These are phyloP conservation scores for Chlamydomonas asymmetrica DNA, from an alignment of 139 green algal species.

Conservation along the genomic window DNA sequence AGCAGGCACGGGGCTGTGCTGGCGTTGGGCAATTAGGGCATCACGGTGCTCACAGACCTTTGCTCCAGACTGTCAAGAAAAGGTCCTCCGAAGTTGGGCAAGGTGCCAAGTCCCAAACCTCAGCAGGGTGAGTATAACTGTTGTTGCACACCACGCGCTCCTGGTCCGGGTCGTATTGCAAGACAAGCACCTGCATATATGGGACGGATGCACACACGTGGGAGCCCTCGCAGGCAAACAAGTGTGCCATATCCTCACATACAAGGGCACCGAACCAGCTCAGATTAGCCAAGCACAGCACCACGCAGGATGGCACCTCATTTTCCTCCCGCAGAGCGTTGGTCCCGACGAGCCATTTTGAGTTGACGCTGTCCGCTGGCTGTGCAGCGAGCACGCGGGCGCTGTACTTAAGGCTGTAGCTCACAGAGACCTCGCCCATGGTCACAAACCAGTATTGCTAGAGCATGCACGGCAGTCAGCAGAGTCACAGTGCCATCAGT, in stretches of 20 bases:
- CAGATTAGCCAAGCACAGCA: too few species aligned
- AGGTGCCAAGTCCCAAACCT: slow-evolving; percentile 73
- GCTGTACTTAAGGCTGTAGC: slow-evolving; percentile 31
- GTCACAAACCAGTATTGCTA: too few species aligned
- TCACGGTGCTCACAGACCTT: slow-evolving; percentile 43
- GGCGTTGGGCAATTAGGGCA: neutral
- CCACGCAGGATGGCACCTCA: slow-evolving; percentile 55
- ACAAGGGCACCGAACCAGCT: too few species aligned
- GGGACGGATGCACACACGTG: neutral
- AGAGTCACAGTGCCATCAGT: too few species aligned
- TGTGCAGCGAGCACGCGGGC: slow-evolving; percentile 50
- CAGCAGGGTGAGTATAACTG: slow-evolving; percentile 50
- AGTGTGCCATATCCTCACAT: too few species aligned
- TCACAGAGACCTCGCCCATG: slow-evolving; percentile 8
- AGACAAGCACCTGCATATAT: slow-evolving; percentile 53
- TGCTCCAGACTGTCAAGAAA: slow-evolving; percentile 65
- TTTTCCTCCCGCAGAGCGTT: slow-evolving; percentile 75
- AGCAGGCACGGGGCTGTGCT: neutral
- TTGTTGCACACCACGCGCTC: slow-evolving; percentile 47
- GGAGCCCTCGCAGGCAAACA: too few species aligned
- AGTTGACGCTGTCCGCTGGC: slow-evolving; percentile 29
- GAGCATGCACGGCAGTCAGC: too few species aligned
- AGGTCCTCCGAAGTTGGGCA: slow-evolving; percentile 27
- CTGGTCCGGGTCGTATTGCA: slow-evolving; percentile 70
- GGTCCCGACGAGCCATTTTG: slow-evolving; percentile 68